Conservation (phyloP, 202 grass and related monocot genomes). For the Saccharum hybrid region DNA sequence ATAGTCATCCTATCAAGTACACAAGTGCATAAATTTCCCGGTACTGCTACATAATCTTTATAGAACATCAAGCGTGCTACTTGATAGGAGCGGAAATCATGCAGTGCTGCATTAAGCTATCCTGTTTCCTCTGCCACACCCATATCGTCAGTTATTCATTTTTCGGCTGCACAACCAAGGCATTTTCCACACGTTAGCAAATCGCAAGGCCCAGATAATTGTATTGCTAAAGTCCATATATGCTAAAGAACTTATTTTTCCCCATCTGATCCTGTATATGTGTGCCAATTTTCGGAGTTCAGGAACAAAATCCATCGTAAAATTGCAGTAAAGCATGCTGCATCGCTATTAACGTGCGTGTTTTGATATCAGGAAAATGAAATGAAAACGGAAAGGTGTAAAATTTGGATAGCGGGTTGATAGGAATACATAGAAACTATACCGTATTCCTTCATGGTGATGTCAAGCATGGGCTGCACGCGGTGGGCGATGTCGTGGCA, state of each 20-base stretch:
- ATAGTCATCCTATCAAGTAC: neutral
- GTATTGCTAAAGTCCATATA: neutral
- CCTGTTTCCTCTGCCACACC: neutral
- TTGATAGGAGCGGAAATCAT: neutral
- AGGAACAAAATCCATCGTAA: neutral
- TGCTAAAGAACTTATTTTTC: too few relatives aligned
- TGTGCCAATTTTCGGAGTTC: neutral
- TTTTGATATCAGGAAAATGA: neutral
- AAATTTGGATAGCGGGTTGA: neutral
- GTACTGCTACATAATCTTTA: neutral
- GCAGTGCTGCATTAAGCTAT: neutral
- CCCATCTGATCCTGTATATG: neutral
- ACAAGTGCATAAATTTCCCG: neutral
- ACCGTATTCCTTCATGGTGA: slow-evolving; percentile 40
- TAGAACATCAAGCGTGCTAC: neutral
- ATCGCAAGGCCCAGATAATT: neutral
- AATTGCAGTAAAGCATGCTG: neutral
- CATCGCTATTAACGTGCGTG: neutral
- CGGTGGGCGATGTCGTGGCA: slow-evolving; percentile 67
- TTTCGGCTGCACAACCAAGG: neutral
- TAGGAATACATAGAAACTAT: neutral
- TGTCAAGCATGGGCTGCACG: slow-evolving; percentile 47
- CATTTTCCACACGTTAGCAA: neutral
- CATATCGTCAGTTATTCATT: too few relatives aligned
- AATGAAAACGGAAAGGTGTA: neutral